Evolutionary conservation across 148 eudicot genomes (phyloP), one percentile per base, ranked within the genome.

Genomic region (Oxyria digyna): DNA sequence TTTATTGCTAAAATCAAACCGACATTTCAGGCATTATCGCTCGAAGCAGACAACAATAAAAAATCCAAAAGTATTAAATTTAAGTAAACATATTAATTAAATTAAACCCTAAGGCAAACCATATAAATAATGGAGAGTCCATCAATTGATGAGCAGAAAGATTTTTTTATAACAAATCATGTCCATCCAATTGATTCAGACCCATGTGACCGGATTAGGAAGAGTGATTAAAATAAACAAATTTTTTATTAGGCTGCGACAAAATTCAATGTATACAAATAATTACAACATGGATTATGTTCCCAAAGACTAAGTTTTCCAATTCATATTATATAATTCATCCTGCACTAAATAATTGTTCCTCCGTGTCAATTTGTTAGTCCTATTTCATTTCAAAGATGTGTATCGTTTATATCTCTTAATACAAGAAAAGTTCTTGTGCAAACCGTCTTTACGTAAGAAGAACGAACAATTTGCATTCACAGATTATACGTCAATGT

Each of bases 171-270:
- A 4, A 14, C 15, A 57, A 57, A 57, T 27, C n/a, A 57, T 57
- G 64, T 27, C 64, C 64, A 57, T 52, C 64, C 64, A 57, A 57
- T 57, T 57, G 64, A 27, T 57, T 57, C 64, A 57, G 18, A 57
- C 37, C 64, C 64, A 57, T 57, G 64, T 57, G 64, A 57, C 27
- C 64, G 64, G 64, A 57, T 57, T 57, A 57, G 38, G 18, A 29
- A 57, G 64, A 57, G 37, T 57, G 29, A 31, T 29, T 57, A 57
- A 57, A 57, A 57, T 57, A 57, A 57, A 12, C 35, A 57, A 27
- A 57, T 4, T 4, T 27, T 57, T 57, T 8, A 57, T 57, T 57
- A 57, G 35, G 64, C 35, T 18, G 64, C 64, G 64, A 57, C 64
- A 57, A 57, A 57, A 57, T 57, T 57, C 64, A 29, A 57, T 57